Percentiles rank a stretch among this genome's conserved stretches.
These are phyloP conservation scores for Thraustotheca clavata DNA, from an alignment of 352 stramenopile species.

Conservation along the genomic window DNA sequence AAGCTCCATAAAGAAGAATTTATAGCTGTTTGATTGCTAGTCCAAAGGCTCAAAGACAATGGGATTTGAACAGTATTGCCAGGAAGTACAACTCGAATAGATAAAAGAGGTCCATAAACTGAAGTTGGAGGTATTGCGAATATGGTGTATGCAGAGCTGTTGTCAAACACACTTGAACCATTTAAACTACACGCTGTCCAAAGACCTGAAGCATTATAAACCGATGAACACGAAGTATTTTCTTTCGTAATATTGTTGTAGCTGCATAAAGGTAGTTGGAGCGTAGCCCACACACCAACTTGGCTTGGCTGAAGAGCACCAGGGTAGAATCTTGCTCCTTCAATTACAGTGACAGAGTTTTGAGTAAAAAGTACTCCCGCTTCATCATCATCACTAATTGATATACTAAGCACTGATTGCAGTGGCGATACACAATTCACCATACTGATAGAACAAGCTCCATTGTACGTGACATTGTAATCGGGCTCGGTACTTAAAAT, in stretches of 20 bases:
- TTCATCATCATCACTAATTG: slow-evolving; percentile 53
- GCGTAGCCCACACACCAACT: neutral
- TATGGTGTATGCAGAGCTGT: neutral
- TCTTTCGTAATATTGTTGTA: neutral
- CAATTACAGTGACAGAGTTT: slow-evolving; percentile 31
- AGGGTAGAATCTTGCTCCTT: slow-evolving; percentile 46
- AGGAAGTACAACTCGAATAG: neutral
- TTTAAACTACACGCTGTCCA: neutral
- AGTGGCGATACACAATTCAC: slow-evolving; percentile 10
- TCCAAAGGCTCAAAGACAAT: slow-evolving; percentile 3
- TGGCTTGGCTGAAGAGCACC: slow-evolving; percentile 24
- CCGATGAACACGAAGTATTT: neutral
- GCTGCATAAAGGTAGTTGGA: neutral
- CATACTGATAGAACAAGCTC: neutral
- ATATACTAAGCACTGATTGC: slow-evolving; percentile 23
- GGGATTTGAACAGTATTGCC: neutral
- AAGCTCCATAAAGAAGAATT: neutral
- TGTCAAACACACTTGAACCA: neutral
- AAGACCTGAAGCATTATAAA: neutral
- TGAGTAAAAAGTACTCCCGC: slow-evolving; percentile 48
- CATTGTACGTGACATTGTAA: slow-evolving; percentile 18
- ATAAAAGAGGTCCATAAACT: neutral
- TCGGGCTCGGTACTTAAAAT: slow-evolving; percentile 36
- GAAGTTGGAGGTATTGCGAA: neutral
- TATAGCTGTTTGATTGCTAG: neutral